These are phyloP conservation scores for Lotus japonicus DNA, from an alignment of 306 rosid genomes.

Conservation along the genomic window DNA sequence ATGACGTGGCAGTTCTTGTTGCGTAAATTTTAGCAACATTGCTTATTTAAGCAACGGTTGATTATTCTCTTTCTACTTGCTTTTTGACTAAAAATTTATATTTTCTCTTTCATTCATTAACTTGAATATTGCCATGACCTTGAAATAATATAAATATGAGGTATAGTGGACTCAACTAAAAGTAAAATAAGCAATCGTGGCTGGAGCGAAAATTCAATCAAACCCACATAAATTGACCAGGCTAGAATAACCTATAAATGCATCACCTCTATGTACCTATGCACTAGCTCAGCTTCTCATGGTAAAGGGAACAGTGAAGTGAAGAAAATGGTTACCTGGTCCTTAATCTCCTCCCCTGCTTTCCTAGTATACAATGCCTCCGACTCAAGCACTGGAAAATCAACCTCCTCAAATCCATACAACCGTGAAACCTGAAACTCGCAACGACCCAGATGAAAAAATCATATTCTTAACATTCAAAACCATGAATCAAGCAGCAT, in stretches of 20 bases:
- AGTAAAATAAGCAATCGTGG: too few species aligned
- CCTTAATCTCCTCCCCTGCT: slow-evolving; percentile 96
- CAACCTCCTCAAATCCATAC: slow-evolving; percentile 86
- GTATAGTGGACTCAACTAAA: too few species aligned
- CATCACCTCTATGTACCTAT: not conserved
- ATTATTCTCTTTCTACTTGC: too few species aligned
- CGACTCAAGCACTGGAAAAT: slow-evolving; percentile 88
- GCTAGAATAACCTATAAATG: not conserved
- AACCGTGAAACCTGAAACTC: slow-evolving; percentile 56
- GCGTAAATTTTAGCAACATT: too few species aligned
- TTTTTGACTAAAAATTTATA: too few species aligned
- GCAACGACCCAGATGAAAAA: not conserved
- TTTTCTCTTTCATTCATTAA: too few species aligned
- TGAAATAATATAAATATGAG: too few species aligned
- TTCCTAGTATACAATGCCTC: slow-evolving; percentile 83
- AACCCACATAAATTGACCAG: too few species aligned
- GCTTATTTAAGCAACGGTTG: too few species aligned
- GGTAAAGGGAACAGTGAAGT: not conserved
- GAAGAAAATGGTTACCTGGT: slow-evolving; percentile 52
- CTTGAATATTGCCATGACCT: too few species aligned
- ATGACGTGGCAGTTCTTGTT: too few species aligned
- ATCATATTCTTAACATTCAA: not conserved
- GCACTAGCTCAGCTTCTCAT: not conserved
- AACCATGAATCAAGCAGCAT: not conserved
- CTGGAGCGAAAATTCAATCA: too few species aligned